Percentiles rank a stretch among this genome's conserved stretches.
Conservation (phyloP, 371 early-diverging fungal species). For the Circinella umbellata region DNA sequence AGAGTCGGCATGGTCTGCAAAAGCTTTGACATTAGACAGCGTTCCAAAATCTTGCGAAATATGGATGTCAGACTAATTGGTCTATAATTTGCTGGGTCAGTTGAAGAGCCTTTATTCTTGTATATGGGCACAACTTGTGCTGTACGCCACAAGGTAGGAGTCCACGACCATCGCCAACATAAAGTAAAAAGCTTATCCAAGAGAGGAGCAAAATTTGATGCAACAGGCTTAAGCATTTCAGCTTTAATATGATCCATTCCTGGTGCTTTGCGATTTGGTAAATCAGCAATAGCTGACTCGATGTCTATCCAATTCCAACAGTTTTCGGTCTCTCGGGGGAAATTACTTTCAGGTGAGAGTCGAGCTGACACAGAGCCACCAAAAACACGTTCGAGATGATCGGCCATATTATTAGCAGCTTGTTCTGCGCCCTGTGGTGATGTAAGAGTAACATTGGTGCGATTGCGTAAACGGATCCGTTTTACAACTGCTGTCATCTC, state of each 20-base stretch:
- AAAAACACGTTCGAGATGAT: constrained; percentile 5
- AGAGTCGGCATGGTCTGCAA: constrained; percentile 7
- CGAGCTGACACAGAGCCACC: too few species aligned
- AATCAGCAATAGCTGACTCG: neutral
- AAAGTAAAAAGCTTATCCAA: constrained; percentile 19
- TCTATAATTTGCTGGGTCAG: constrained; percentile 21
- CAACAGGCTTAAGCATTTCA: constrained; percentile 31
- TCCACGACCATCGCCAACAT: constrained; percentile 28
- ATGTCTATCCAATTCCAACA: neutral
- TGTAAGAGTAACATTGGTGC: constrained; percentile 1
- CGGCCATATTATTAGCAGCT: constrained; percentile 7
- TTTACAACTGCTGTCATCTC: constrained; percentile 4
- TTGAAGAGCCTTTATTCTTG: constrained; percentile 23
- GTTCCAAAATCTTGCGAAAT: constrained; percentile 21
- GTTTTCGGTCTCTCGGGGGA: too few species aligned
- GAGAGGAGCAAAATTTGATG: constrained; percentile 4
- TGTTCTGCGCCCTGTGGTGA: neutral
- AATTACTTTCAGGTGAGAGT: too few species aligned
- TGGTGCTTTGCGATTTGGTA: constrained; percentile 22
- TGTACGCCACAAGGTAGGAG: constrained; percentile 24
- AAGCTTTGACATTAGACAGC: constrained; percentile 7
- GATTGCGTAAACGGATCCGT: neutral
- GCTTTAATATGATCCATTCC: constrained; percentile 30
- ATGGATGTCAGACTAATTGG: constrained; percentile 26
- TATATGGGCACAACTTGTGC: constrained; percentile 30